These are phyloP conservation scores for Eucalyptus pauciflora DNA, from an alignment of 345 rosid genomes.

Conservation along the genomic window DNA sequence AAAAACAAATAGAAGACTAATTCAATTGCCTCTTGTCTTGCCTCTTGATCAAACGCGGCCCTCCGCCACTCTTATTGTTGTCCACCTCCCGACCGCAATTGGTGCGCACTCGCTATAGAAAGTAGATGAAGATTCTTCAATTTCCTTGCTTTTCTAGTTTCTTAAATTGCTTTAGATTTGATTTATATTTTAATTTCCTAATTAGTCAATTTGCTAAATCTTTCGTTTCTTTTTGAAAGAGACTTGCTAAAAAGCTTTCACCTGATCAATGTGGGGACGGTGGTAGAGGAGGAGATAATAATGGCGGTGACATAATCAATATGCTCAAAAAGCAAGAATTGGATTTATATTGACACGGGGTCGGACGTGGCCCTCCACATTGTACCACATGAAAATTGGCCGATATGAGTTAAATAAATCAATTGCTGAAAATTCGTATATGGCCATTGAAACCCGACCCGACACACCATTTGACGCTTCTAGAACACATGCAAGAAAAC, in stretches of 20 bases:
- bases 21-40: not conserved
- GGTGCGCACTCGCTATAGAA: not conserved
- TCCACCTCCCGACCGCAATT: not conserved
- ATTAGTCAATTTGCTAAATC: not conserved
- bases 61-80: too few species aligned
- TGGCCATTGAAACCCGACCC: not conserved
- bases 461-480: not conserved
- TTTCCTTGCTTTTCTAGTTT: not conserved
- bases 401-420: not conserved
- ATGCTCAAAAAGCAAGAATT: not conserved
- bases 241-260: not conserved
- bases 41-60: too few species aligned
- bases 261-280: not conserved
- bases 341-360: not conserved
- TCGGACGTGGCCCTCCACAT: not conserved
- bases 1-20: not conserved
- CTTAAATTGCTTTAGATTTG: not conserved
- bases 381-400: not conserved
- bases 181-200: not conserved
- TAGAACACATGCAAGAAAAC: not conserved
- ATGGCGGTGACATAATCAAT: not conserved
- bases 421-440: not conserved
- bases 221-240: not conserved
- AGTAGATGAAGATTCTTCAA: not conserved
- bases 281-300: not conserved